Percentiles rank a stretch among this genome's conserved stretches.
These are phyloP conservation scores for Cladosporium velox DNA, from an alignment of 2,329 filamentous ascomycete species.

Conservation along the genomic window DNA sequence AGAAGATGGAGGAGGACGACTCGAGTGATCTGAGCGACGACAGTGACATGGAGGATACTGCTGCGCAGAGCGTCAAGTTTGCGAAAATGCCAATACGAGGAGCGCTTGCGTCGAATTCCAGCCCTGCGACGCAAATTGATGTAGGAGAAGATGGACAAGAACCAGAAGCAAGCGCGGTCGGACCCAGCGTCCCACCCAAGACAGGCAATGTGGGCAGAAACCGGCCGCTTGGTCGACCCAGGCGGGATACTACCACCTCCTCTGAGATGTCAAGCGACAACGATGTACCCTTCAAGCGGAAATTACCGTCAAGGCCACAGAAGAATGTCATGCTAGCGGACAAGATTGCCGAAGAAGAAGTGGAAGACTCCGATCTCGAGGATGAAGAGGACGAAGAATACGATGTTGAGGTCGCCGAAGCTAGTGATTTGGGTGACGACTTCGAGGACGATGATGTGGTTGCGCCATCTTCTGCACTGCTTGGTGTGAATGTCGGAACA, in stretches of 20 bases:
- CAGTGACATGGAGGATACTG: conserved; percentile 64
- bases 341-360: conserved; percentile 54
- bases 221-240: conserved; percentile 59
- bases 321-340: conserved; percentile 57
- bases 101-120: conserved; percentile 72
- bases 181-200: conserved; percentile 45
- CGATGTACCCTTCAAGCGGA: conserved; percentile 66
- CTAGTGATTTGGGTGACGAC: conserved; percentile 52
- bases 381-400: conserved; percentile 39
- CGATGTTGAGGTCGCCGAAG: conserved; percentile 37
- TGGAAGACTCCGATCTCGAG: conserved; percentile 37
- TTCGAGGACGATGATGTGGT: conserved; percentile 58
- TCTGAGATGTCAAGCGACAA: conserved; percentile 84
- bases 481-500: conserved; percentile 62
- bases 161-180: conserved; percentile 45
- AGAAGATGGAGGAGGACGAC: conserved; percentile 80
- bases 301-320: conserved; percentile 57
- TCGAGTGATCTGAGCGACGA: conserved; percentile 86
- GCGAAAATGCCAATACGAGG: conserved; percentile 89
- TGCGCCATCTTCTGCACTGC: conserved; percentile 65
- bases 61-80: conserved; percentile 90
- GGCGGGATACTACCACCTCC: conserved; percentile 76
- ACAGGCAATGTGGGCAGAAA: conserved; percentile 28
- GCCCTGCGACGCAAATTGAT: conserved; percentile 53
- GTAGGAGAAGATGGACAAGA: conserved; percentile 23